Base-by-base conservation (phyloP, 169 alveolate genomes). In the Cryptosporidium parvum region DNA sequence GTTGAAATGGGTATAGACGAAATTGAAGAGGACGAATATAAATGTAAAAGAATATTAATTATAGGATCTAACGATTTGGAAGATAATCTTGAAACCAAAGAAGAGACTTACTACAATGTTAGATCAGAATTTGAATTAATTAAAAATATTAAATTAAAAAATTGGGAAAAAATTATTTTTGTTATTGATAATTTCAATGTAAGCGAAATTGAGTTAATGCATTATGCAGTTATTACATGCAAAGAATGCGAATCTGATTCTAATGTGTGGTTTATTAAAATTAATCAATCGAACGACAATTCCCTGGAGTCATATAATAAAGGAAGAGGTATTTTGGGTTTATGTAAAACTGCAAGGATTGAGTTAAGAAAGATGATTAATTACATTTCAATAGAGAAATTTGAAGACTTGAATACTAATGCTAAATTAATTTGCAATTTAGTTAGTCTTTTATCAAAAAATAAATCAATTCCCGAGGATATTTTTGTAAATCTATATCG, bases 321-420 rank as follows among this genome's bases (percentile, higher is more conserved):
- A 33, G 75, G 75, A 42, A 69, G 80, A 29, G 89, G 89, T 6
- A 80, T 65, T n/a, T 44, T 42, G 21, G 89, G 89, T 5, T 26
- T 80, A 0, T 80, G 89, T 26, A 80, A 80, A 44, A 62, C 80
- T 7, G 67, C 89, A 62, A 80, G 89, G 48, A 62, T 80, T 62
- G 89, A 80, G 42, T 35, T 62, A 1, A 59, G 75, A 39, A 80
- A 42, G n/a, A 42, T 16, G 21, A 45, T 65, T 39, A 18, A 44
- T 62, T 80, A 80, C 39, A 62, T 80, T 45, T 45, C 29, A 37
- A 39, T 80, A 31, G 52, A 65, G 35, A 42, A 21, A 9, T 18
- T 12, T 18, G 89, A 80, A 18, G 72, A 65, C 10, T 65, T 33
- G 9, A 9, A 21, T 33, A n/a, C 10, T 8, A n/a, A 37, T 65